Evolutionary conservation across 2,329 filamentous ascomycete species (phyloP), one percentile per base, ranked within the genome.

Genomic region (Colletotrichum sp.): DNA sequence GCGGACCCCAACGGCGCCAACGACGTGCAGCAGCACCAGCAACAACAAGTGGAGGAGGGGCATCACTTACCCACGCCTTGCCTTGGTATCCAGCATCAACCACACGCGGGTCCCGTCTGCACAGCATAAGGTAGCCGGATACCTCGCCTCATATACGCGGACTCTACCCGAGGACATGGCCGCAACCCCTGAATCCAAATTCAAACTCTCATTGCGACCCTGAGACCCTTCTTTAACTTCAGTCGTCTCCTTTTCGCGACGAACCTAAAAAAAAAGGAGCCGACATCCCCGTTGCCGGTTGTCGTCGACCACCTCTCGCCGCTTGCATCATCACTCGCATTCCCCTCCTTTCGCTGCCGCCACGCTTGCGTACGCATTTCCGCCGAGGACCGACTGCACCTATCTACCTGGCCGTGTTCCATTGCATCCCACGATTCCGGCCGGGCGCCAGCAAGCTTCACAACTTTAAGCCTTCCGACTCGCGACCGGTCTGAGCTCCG

Each of bases 131-230:
- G 44, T 13, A 16, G 32, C 24, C 69, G 72, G 64, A 71, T 44
- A 57, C 66, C 44, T 57, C 26, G 32, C 57, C 62, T 64, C 63
- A 72, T 44, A 75, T 72, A 72, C 72, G 72, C 72, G 69, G 52
- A 63, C 52, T 24, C 62, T 62, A 72, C 39, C 72, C 62, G 69
- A 72, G 65, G 64, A 63, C 57, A 76, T 76, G 74, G 71, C 57
- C 21, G 71, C 26, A 28, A 66, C 74, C 74, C 74, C 74, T 76
- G 74, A 64, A 74, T 52, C 44, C 44, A 13, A 13, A 24, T 52
- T 52, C 44, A 52, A 52, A 52, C n/a, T 21, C 44, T 5, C n/a
- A 52, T n/a, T 74, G 28, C 74, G 70, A 76, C 74, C 74, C 70
- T 74, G 74, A 76, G 65, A 63, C 44, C 52, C 32, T 21, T 32